Conservation (phyloP, 768 basidiomycete species). For the Harrya chromipes region DNA sequence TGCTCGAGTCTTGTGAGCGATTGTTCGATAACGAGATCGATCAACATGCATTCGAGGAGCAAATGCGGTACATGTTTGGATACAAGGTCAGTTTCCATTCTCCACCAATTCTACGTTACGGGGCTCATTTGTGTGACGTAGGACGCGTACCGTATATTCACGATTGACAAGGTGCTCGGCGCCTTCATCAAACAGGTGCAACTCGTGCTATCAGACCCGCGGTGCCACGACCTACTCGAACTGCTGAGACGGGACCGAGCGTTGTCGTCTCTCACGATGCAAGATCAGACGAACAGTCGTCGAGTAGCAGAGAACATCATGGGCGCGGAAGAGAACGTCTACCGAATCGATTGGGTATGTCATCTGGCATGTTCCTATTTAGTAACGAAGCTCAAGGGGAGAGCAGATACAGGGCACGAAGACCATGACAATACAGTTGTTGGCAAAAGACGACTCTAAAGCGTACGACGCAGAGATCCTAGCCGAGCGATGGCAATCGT, state of each 20-base stretch:
- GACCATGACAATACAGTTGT: slow-evolving; percentile 67
- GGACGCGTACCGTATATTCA: slow-evolving; percentile 88
- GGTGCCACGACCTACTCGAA: slow-evolving; percentile 72
- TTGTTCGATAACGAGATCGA: slow-evolving; percentile 94
- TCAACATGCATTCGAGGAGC: slow-evolving; percentile 83
- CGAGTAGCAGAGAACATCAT: slow-evolving; percentile 65
- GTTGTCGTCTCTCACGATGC: slow-evolving; percentile 55
- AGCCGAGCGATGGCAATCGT: slow-evolving; percentile 75
- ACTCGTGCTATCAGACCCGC: slow-evolving; percentile 60
- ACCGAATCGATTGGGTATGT: slow-evolving; percentile 77
- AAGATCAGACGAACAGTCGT: slow-evolving; percentile 68
- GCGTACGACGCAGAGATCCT: slow-evolving; percentile 75
- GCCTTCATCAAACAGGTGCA: slow-evolving; percentile 90
- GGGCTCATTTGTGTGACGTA: slow-evolving; percentile 24
- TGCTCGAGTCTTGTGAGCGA: slow-evolving; percentile 84
- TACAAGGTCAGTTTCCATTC: slow-evolving; percentile 48
- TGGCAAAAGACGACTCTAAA: slow-evolving; percentile 76
- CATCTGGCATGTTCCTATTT: neutral
- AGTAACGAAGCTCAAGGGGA: neutral
- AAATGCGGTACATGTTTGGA: slow-evolving; percentile 85
- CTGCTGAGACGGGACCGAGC: slow-evolving; percentile 66
- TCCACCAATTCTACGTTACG: neutral
- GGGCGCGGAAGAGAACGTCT: slow-evolving; percentile 75
- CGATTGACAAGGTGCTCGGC: slow-evolving; percentile 88
- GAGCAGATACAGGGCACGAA: slow-evolving; percentile 61